Base-by-base conservation (phyloP, 2,329 filamentous ascomycete genomes). In the Talaromyces sp. region DNA sequence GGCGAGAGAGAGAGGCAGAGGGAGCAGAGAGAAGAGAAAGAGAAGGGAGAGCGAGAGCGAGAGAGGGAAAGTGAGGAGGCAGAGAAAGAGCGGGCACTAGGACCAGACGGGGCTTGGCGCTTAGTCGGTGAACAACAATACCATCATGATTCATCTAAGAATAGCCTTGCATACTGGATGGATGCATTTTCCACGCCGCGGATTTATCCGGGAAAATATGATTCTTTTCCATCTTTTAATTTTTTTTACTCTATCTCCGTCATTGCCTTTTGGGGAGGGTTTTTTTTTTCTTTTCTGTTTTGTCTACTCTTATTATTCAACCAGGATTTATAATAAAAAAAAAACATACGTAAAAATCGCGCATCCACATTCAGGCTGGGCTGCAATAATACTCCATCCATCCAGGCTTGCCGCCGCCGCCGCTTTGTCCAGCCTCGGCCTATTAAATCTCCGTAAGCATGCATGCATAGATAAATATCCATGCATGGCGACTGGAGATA, bases 111-210 rank as follows among this genome's bases (percentile, higher is more conserved):
- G 30, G 33, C 3, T 23, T 30, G 33, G 44, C 34, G 60, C 34
- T 47, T 47, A 57, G 60, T 61, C 60, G 60, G 60, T 61, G 60
- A 40, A 23, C 23, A 23, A 23, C 23, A 23, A 23, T 23, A 23
- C 23, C 23, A 23, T 23, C 23, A 23, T 23, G 23, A 23, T 23
- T 23, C 23, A 23, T 23, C 34, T 36, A 36, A 61, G 60, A 27
- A 34, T 56, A 27, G 23, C 27, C 16, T 9, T 8, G 31, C 53
- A 27, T 12, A 27, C 53, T 27, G 53, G 53, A 34, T n/a, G 53
- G 36, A 27, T 55, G 52, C 52, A 55, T 27, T n/a, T 23, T 18
- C 8, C n/a, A 34, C 9, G 30, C 53, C 36, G 53, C n/a, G 36
- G 36, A 40, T n/a, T 40, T 6, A 8, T n/a, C 36, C 36, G 36